Percentiles rank a stretch among this genome's conserved stretches.
Evolutionary conservation across 2,329 filamentous ascomycete genomes (phyloP).

Genomic region (Colletotrichum sojae): DNA sequence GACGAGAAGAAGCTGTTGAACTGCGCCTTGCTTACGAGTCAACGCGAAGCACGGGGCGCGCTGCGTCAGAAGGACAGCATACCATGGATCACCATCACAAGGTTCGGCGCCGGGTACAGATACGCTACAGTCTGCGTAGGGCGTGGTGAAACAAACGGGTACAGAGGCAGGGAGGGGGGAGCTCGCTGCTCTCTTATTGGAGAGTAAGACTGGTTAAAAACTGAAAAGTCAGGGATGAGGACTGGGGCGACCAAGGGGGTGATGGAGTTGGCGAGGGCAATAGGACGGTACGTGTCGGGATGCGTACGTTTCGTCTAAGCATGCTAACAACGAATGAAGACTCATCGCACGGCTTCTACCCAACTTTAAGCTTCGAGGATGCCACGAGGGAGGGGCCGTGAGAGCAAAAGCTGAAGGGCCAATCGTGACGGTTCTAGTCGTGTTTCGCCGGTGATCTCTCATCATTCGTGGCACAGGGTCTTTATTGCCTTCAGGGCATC

Average conservation of each 20-base stretch:
- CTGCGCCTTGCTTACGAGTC: conserved; percentile 38
- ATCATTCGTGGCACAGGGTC: no score
- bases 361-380: conserved; percentile 2
- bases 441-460: no score
- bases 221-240: conserved; percentile 4
- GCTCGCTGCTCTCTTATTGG: conserved; percentile 14
- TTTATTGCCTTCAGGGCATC: background rate
- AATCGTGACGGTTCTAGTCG: no score
- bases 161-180: background rate
- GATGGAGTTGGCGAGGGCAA: no score
- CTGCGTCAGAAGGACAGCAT: conserved; percentile 33
- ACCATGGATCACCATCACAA: background rate
- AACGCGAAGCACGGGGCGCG: conserved; percentile 17
- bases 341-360: conserved; percentile 3
- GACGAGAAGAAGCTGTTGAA: conserved; percentile 8
- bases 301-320: conserved; percentile 26
- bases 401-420: background rate
- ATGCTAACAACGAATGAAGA: background rate
- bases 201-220: background rate
- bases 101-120: conserved; percentile 5
- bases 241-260: background rate
- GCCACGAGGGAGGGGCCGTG: conserved; percentile 2
- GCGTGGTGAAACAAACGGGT: conserved; percentile 35
- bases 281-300: background rate
- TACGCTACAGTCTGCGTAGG: conserved; percentile 17